phyloP scores from a whole-genome alignment of 2,329 filamentous ascomycete genomes.

The Trematosphaeria pertusa region DNA sequence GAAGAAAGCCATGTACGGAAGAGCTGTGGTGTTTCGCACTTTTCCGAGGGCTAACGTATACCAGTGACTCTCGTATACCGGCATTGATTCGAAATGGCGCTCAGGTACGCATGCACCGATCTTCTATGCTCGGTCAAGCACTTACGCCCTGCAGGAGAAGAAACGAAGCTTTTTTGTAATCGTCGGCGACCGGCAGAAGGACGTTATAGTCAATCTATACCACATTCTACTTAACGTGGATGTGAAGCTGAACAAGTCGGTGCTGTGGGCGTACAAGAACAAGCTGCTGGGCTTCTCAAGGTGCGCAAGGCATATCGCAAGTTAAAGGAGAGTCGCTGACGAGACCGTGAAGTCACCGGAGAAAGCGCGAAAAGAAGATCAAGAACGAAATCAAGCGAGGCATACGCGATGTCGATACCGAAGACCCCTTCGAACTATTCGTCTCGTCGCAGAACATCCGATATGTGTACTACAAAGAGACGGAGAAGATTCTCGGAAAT shows the following conservation, averaged over 20 bases:
- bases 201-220: slow-evolving; percentile 94
- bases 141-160: slow-evolving; percentile 68
- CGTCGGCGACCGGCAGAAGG: slow-evolving; percentile 91
- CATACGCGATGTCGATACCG: slow-evolving; percentile 86
- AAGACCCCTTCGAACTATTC: slow-evolving; percentile 97
- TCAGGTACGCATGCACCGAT: slow-evolving; percentile 29
- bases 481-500: slow-evolving; percentile 96
- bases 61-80: slow-evolving; percentile 48
- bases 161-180: slow-evolving; percentile 98
- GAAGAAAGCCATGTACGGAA: slow-evolving; percentile 50
- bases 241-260: slow-evolving; percentile 93
- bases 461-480: slow-evolving; percentile 99
- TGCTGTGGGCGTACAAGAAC: slow-evolving; percentile 99
- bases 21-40: too few species aligned
- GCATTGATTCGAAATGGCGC: slow-evolving; percentile 50
- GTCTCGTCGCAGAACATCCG: slow-evolving; percentile 95
- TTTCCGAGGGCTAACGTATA: slow-evolving; percentile 17
- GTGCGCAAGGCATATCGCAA: slow-evolving; percentile 44
- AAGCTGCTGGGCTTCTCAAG: slow-evolving; percentile 92
- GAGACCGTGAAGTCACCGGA: slow-evolving; percentile 71
- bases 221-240: slow-evolving; percentile 91
- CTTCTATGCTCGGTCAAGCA: neutral
- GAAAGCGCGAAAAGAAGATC: slow-evolving; percentile 98
- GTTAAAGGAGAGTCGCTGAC: neutral
- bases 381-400: slow-evolving; percentile 98